Conservation (phyloP, 805 yeast genomes). For the Metschnikowia corniflorae region DNA sequence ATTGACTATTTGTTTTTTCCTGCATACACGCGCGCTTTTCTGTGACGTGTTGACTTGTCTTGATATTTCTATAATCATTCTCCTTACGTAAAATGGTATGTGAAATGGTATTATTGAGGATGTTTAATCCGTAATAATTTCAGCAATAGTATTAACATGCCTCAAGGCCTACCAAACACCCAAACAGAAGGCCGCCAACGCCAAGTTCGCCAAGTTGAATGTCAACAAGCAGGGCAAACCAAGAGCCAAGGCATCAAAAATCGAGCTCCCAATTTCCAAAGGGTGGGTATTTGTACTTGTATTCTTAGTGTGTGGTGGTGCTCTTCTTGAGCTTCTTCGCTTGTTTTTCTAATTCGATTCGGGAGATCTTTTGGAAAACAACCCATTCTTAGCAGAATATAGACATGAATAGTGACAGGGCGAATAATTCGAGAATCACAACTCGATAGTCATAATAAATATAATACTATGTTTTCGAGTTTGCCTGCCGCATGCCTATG, state of each 20-base stretch:
- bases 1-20: too few relatives aligned
- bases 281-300: slow-evolving; percentile 59
- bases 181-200: slow-evolving; percentile 83
- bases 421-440: too few relatives aligned
- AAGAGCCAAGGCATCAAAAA: slow-evolving; percentile 37
- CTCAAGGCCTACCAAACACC: slow-evolving; percentile 74
- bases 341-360: slow-evolving; percentile 34
- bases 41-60: too few relatives aligned
- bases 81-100: too few relatives aligned
- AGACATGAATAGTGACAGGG: too few relatives aligned
- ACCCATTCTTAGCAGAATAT: too few relatives aligned
- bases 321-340: slow-evolving; percentile 64
- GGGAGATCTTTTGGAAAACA: too few relatives aligned
- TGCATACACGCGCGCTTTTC: slow-evolving; percentile 3
- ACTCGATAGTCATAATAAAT: too few relatives aligned
- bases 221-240: slow-evolving; percentile 76
- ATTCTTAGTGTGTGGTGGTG: slow-evolving; percentile 80
- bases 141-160: too few relatives aligned
- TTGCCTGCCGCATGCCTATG: too few relatives aligned
- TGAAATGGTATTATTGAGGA: too few relatives aligned
- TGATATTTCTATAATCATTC: slow-evolving; percentile 3
- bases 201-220: slow-evolving; percentile 70
- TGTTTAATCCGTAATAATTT: background rate
- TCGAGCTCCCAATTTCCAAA: slow-evolving; percentile 53
- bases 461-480: too few relatives aligned